Base-by-base conservation (phyloP, 2,329 filamentous ascomycete species). In the Bipolaris oryzae region DNA sequence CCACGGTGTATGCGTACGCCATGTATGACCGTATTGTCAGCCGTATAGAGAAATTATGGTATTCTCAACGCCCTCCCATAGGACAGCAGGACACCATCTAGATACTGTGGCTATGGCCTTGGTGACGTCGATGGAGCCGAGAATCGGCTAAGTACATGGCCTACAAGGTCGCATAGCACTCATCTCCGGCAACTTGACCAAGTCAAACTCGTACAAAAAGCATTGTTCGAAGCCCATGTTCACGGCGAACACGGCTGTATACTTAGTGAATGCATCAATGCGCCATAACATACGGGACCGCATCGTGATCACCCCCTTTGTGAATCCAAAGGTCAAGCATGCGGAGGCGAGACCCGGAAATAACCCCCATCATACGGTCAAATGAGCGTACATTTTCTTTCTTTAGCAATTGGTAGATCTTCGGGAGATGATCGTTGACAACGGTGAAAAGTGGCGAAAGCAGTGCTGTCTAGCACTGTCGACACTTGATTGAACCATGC, bases 81-180 rank as follows among this genome's bases (percentile, higher is more conserved):
- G 50, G 44, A 10, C 16, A 56, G 34, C 37, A n/a, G 43, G 25
- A 42, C 23, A 57, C 41, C 47, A 37, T 50, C 16, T 16, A 57
- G 18, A 38, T 7, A 21, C 25, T 45, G 53, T 53, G 52, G 18
- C 41, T 56, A 34, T 15, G 45, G 43, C 52, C 35, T 39, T 44
- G 41, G 61, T 72, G 68, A 72, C 70, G 69, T 72, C 64, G 62
- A 56, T 42, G 15, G 39, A 41, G 33, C 60, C 61, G 54, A 57
- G 38, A 58, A 33, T 34, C 49, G 48, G 44, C 45, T 56, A 57
- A 57, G 60, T 39, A 39, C 39, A 57, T 47, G 60, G 61, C 58
- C 52, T 11, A 55, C 55, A 61, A 28, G 25, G 31, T 54, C 28
- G 68, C 68, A 72, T 70, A 62, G 52, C 57, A 39, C 54, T 71